phyloP scores from a whole-genome alignment of 495 filamentous ascomycete species.

The Penicillium canariense region DNA sequence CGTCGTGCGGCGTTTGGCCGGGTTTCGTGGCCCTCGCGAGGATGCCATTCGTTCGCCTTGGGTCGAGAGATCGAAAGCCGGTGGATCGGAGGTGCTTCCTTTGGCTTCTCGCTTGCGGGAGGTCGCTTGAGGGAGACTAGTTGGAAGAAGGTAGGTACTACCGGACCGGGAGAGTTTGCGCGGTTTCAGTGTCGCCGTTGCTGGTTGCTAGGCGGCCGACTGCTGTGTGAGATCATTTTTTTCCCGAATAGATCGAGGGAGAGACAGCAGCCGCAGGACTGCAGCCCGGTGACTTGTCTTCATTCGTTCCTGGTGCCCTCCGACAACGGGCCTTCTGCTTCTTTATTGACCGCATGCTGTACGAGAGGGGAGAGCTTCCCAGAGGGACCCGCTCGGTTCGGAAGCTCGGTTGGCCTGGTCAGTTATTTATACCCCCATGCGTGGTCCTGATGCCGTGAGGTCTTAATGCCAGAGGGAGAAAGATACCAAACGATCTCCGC shows the following conservation, averaged over 20 bases:
- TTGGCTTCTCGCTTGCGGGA: background rate
- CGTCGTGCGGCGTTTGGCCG: background rate
- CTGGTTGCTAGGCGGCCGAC: too few species aligned
- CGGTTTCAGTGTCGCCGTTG: background rate
- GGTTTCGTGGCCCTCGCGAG: slow-evolving; percentile 3
- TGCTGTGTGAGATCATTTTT: background rate
- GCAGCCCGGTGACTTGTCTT: slow-evolving; percentile 2
- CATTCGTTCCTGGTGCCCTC: slow-evolving; percentile 1
- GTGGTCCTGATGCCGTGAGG: slow-evolving; percentile 1
- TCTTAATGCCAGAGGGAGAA: slow-evolving; percentile 7
- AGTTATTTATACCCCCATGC: slow-evolving; percentile 19
- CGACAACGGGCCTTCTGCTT: background rate
- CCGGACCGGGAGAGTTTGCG: background rate
- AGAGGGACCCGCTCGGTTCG: background rate
- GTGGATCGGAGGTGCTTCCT: background rate
- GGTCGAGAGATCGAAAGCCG: background rate
- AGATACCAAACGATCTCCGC: slow-evolving; percentile 7
- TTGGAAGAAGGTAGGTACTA: background rate
- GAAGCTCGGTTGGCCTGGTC: background rate
- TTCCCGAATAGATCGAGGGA: slow-evolving; percentile 1
- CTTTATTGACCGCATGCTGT: slow-evolving; percentile 3
- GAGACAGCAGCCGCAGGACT: background rate
- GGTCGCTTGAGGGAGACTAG: background rate
- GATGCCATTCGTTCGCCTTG: slow-evolving; percentile 8
- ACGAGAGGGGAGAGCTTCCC: background rate